Evolutionary conservation across 495 filamentous ascomycete species (phyloP).

Genomic region (Lasiosphaeriaceae sp.): DNA sequence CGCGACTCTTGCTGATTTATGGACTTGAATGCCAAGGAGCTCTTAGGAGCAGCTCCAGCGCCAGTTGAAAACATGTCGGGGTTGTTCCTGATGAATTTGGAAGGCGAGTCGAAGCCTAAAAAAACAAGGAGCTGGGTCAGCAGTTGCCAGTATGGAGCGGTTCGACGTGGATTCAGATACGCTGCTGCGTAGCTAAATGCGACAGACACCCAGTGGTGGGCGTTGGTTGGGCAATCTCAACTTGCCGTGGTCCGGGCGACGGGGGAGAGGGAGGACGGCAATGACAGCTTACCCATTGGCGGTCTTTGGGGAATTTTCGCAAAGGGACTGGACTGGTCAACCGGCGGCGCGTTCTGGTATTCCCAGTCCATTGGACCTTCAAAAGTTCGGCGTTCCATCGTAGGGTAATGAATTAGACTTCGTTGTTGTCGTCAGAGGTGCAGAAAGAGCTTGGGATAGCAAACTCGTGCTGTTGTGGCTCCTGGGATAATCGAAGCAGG

Average conservation of each 20-base stretch:
- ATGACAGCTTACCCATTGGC: conserved; percentile 20
- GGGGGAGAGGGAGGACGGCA: not conserved
- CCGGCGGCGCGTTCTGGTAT: conserved; percentile 38
- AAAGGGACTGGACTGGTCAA: conserved; percentile 47
- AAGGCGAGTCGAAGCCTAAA: conserved; percentile 25
- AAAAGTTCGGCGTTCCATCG: conserved; percentile 41
- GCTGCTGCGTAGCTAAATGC: not conserved
- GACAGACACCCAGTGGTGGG: no score
- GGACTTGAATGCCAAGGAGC: conserved; percentile 24
- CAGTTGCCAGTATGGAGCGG: not conserved
- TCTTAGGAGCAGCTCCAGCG: conserved; percentile 10
- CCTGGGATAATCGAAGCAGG: not conserved
- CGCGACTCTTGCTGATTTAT: conserved; percentile 30
- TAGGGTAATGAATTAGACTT: not conserved
- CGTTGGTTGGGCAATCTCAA: no score
- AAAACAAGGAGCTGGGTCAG: conserved; percentile 9
- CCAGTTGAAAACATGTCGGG: conserved; percentile 27
- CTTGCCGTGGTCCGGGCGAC: no score
- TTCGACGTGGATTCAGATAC: not conserved
- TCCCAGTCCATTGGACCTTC: conserved; percentile 52
- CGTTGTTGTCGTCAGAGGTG: not conserved
- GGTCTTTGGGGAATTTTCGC: conserved; percentile 30
- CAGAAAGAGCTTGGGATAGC: not conserved
- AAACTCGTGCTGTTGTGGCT: not conserved
- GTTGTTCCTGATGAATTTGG: conserved; percentile 11